Evolutionary conservation across 2,329 filamentous ascomycete genomes (phyloP).

Genomic region (Sclerotinia glacialis): DNA sequence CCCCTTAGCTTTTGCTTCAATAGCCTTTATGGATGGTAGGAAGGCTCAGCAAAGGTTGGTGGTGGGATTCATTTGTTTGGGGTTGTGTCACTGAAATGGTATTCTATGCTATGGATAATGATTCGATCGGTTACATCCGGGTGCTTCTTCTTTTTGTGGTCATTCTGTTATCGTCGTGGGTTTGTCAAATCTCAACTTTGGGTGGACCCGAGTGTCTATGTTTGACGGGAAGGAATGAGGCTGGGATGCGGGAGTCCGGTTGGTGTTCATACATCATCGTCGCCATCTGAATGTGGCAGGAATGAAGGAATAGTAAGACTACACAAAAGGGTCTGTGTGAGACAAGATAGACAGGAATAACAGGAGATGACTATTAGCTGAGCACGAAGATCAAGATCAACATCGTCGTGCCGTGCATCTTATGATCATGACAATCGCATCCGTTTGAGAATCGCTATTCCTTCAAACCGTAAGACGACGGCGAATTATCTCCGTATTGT

Average conservation of each 20-base stretch:
- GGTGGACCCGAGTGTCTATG: conserved; percentile 9
- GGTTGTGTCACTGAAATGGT: conserved; percentile 8
- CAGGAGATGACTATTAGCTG: neutral
- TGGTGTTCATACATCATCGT: conserved; percentile 1
- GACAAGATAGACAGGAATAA: neutral
- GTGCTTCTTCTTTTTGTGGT: neutral
- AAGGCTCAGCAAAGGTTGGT: neutral
- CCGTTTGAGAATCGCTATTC: neutral
- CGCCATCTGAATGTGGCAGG: neutral
- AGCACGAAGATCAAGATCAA: conserved; percentile 4
- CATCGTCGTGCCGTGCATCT: conserved; percentile 6
- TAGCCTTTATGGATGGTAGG: neutral
- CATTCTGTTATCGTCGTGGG: conserved; percentile 7
- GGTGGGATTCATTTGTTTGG: neutral
- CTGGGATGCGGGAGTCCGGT: conserved; percentile 7
- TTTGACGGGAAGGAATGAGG: conserved; percentile 14
- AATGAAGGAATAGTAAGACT: conserved; percentile 5
- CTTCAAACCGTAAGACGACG: neutral
- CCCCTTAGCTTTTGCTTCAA: neutral
- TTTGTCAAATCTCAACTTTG: conserved; percentile 14
- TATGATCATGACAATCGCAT: conserved; percentile 6
- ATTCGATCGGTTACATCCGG: conserved; percentile 14
- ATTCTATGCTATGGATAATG: neutral
- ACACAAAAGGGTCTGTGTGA: neutral
- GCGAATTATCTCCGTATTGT: conserved; percentile 11